A percentile compares a stretch with the other conserved stretches of the same genome.
Evolutionary conservation across 2,329 filamentous ascomycete species (phyloP).

Genomic region (Fusarium albidum): DNA sequence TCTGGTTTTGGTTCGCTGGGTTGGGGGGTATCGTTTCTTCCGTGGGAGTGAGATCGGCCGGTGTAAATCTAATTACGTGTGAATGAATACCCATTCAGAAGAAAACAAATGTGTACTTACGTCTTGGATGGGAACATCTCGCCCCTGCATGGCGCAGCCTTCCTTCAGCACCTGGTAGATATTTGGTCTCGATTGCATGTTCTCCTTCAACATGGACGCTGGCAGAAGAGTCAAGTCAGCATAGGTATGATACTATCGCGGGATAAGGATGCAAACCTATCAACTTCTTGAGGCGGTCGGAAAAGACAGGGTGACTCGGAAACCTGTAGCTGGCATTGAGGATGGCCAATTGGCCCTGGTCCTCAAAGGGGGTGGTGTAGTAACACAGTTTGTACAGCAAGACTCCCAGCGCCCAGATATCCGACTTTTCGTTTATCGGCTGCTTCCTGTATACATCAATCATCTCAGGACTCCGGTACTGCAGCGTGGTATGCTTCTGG

Average conservation of each 20-base stretch:
- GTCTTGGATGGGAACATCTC: constrained; percentile 87
- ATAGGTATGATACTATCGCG: background rate
- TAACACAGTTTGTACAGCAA: constrained; percentile 98
- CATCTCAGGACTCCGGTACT: constrained; percentile 99
- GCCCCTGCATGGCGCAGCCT: constrained; percentile 87
- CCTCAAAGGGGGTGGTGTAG: constrained; percentile 98
- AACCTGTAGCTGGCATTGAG: constrained; percentile 95
- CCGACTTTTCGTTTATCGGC: constrained; percentile 97
- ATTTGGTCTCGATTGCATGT: constrained; percentile 80
- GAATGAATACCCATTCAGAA: constrained; percentile 14
- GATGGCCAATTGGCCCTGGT: constrained; percentile 96
- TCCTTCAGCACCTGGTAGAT: constrained; percentile 94
- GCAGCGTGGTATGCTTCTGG: constrained; percentile 94
- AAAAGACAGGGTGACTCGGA: constrained; percentile 87
- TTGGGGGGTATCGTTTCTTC: constrained; percentile 59
- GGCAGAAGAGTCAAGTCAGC: constrained; percentile 39
- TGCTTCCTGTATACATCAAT: constrained; percentile 96
- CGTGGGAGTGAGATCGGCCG: constrained; percentile 69
- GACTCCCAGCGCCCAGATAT: constrained; percentile 97
- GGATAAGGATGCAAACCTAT: constrained; percentile 68
- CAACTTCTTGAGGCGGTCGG: constrained; percentile 85
- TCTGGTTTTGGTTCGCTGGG: constrained; percentile 59
- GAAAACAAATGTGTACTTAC: constrained; percentile 58
- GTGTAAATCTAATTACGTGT: constrained; percentile 74
- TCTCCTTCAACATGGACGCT: constrained; percentile 92